A percentile compares a stretch with the other conserved stretches of the same genome.
phyloP scores from a whole-genome alignment of 306 rosid genomes.

The Quercus agrifolia region DNA sequence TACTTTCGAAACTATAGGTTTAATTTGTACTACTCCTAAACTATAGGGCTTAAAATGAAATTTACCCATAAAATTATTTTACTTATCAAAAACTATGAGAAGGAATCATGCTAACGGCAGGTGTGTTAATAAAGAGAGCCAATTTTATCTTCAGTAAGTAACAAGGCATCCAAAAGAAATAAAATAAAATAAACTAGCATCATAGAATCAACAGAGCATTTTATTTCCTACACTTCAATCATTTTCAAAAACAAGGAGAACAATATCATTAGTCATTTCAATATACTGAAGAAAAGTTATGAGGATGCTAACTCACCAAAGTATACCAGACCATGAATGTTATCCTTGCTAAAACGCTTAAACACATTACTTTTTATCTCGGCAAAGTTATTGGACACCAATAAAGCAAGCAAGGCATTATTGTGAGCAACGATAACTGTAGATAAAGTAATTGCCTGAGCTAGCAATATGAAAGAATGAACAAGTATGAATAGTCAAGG shows the following conservation, averaged over 20 bases:
- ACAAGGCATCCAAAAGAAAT: background rate
- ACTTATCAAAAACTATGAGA: background rate
- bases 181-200: background rate
- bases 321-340: constrained; percentile 89
- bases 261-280: background rate
- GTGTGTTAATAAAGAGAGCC: background rate
- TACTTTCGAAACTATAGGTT: too few species aligned
- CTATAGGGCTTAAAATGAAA: too few species aligned
- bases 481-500: constrained; percentile 76
- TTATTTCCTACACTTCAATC: background rate
- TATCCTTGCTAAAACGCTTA: constrained; percentile 85
- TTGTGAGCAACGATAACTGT: constrained; percentile 98
- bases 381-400: constrained; percentile 96
- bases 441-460: constrained; percentile 97
- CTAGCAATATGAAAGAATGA: constrained; percentile 94
- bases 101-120: background rate
- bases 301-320: constrained; percentile 61
- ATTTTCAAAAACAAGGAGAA: background rate
- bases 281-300: background rate
- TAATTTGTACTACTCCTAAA: too few species aligned
- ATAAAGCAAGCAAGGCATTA: constrained; percentile 84
- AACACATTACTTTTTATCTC: constrained; percentile 97
- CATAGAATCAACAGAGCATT: background rate
- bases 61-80: background rate
- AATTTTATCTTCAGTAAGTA: background rate